Evolutionary conservation across 495 filamentous ascomycete genomes (phyloP), one percentile per base, ranked within the genome.

Genomic region (Aspergillus egyptiacus): DNA sequence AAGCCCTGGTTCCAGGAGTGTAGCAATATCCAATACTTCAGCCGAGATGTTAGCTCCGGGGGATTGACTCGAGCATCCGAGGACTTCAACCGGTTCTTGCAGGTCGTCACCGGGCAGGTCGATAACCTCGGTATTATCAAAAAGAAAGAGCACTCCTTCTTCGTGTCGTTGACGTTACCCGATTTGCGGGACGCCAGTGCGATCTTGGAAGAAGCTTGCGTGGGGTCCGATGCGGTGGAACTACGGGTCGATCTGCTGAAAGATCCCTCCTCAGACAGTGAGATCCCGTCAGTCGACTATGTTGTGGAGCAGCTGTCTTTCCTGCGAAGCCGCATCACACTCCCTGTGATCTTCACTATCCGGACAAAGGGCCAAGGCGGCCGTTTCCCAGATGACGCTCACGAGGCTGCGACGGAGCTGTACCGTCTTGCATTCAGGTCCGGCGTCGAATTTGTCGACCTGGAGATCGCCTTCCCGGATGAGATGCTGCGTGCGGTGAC

Each of bases 21-120:
- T 74, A 96, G 91, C 71, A 97, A 96, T 64, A 85, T 86, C 62
- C 87, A 95, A 58, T 96, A 94, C 71, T 83, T 89, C 71, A 91
- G 86, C 67, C 86, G 86, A 35, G 76, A 79, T 19, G 76, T 79
- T 3, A 77, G 72, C 23, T 51, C 62, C 8, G 50, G 61, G 10
- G 66, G 65, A 13, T 68, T 87, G 32, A 69, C 73, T 14, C 74
- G 82, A 51, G 81, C 86, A 8, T 78, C 85, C 3, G 74, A 84
- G 37, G 89, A 95, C 61, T 96, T 97, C 59, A 68, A 70, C 15
- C 81, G 83, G 18, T 96, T 97, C 64, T 65, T 95, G 37, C 71
- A 71, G 5, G 72, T 85, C 4, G 82, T 96, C 40, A 85, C 77
- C 15, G 90, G 90, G 15, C 80, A 80, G 50, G 67, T 69, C 3